phyloP scores from a whole-genome alignment of 257 asterid genomes.

The Vinca minor region DNA sequence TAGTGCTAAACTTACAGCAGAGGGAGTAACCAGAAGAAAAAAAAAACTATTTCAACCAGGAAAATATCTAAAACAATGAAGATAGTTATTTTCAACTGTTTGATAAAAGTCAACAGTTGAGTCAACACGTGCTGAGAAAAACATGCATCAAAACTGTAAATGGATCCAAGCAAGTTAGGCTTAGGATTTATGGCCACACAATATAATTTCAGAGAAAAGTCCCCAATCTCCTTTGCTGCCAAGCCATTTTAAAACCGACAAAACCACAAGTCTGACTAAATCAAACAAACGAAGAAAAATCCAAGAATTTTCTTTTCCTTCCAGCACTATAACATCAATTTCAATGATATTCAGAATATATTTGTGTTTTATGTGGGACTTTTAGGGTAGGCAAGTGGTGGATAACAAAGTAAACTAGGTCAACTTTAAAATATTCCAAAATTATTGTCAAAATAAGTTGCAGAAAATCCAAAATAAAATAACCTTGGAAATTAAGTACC shows the following conservation, averaged over 20 bases:
- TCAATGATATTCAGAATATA: neutral
- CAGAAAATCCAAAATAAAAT: neutral
- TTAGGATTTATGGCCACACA: neutral
- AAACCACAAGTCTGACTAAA: neutral
- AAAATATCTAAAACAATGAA: too few relatives aligned
- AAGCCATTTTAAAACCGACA: neutral
- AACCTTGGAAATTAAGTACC: neutral
- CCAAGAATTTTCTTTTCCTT: neutral
- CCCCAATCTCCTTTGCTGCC: neutral
- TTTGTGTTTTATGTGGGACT: neutral
- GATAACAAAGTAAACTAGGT: neutral
- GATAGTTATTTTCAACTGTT: too few relatives aligned
- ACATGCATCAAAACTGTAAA: too few relatives aligned
- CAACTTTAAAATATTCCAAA: neutral
- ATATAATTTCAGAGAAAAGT: neutral
- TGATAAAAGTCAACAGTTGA: too few relatives aligned
- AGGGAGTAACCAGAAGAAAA: too few relatives aligned
- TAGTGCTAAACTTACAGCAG: too few relatives aligned
- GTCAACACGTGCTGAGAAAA: too few relatives aligned
- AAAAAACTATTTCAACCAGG: too few relatives aligned
- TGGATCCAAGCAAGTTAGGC: too few relatives aligned
- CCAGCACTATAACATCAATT: neutral
- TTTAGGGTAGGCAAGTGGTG: neutral
- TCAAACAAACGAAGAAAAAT: neutral
- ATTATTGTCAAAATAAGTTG: neutral